A percentile compares a stretch with the other conserved stretches of the same genome.
phyloP scores from a whole-genome alignment of 78 protist genomes.

The slime mould (Dictyostelium discoideum) region dicty_2.7 NC_007091.3:1288001-1288500 shows the following conservation, averaged over 20 bases:
- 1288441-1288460: constrained; percentile 67
- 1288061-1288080: constrained; percentile 28
- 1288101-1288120: constrained; percentile 66
- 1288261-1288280: constrained; percentile 83
- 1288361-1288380: constrained; percentile 52
- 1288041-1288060: constrained; percentile 27
- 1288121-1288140: constrained; percentile 79
- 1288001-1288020: constrained; percentile 73
- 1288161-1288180: constrained; percentile 34
- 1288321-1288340: constrained; percentile 82
- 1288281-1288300: constrained; percentile 79
- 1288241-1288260: constrained; percentile 59
- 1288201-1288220: constrained; percentile 85
- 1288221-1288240: constrained; percentile 63
- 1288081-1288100: constrained; percentile 74
- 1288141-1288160: constrained; percentile 76
- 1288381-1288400: constrained; percentile 54
- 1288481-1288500: constrained; percentile 65
- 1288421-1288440: constrained; percentile 68
- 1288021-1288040: constrained; percentile 12
- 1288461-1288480: constrained; percentile 26
- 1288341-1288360: constrained; percentile 62
- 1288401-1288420: constrained; percentile 56
- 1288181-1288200: constrained; percentile 65
- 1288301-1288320: constrained; percentile 72